Conservation (phyloP, 169 alveolate genomes). For the Theileria luwenshuni region DNA sequence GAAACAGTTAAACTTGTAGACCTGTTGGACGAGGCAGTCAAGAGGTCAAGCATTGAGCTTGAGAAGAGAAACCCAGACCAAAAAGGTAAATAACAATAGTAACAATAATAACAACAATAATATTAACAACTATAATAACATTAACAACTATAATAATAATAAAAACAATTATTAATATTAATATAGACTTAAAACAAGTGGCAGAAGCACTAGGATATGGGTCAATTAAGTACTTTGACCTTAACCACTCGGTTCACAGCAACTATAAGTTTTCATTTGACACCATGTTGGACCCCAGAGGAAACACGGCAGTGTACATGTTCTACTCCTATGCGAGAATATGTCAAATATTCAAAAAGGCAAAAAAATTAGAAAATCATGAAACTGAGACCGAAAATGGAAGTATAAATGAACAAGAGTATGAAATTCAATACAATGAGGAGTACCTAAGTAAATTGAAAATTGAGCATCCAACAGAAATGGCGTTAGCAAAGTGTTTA, state of each 20-base stretch:
- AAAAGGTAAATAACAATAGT: constrained; percentile 2
- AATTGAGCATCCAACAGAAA: constrained; percentile 62
- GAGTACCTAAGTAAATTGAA: constrained; percentile 20
- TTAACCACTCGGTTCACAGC: constrained; percentile 92
- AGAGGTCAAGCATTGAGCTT: constrained; percentile 91
- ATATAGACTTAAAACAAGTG: constrained; percentile 24
- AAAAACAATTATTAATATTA: no score
- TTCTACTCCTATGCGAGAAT: constrained; percentile 95
- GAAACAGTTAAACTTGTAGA: constrained; percentile 91
- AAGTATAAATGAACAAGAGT: background rate
- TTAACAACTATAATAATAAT: no score
- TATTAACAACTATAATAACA: no score
- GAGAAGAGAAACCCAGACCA: constrained; percentile 75
- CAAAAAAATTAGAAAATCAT: no score
- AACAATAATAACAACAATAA: no score
- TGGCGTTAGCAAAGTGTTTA: constrained; percentile 71
- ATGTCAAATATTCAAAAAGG: constrained; percentile 90
- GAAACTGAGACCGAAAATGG: background rate
- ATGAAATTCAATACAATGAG: constrained; percentile 16
- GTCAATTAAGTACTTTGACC: constrained; percentile 97
- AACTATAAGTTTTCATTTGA: constrained; percentile 95
- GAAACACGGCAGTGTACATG: constrained; percentile 96
- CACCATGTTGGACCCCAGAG: constrained; percentile 97
- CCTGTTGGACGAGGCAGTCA: constrained; percentile 95
- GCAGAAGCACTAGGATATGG: constrained; percentile 92